Conservation (phyloP, 495 filamentous ascomycete genomes). For the Glonium stellatum region DNA sequence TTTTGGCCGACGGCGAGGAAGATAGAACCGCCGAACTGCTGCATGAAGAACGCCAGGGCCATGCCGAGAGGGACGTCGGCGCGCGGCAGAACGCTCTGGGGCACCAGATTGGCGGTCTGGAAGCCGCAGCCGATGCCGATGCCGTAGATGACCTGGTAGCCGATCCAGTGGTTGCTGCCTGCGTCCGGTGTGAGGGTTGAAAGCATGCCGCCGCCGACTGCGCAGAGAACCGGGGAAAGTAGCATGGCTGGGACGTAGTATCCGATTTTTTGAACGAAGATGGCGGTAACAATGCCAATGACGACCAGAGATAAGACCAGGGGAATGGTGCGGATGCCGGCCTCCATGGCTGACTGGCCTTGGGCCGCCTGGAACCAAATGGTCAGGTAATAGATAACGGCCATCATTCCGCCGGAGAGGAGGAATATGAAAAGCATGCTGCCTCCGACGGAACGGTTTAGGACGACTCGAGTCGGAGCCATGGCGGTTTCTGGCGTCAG, state of each 20-base stretch:
- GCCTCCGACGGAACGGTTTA: constrained; percentile 57
- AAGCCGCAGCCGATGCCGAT: constrained; percentile 50
- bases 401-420: constrained; percentile 58
- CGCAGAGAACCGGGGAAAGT: constrained; percentile 47
- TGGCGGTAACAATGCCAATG: constrained; percentile 53
- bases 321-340: constrained; percentile 71
- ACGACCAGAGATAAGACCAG: constrained; percentile 59
- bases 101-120: neutral
- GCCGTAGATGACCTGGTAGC: constrained; percentile 66
- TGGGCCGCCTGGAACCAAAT: constrained; percentile 89
- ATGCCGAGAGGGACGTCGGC: constrained; percentile 2
- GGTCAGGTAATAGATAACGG: constrained; percentile 52
- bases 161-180: constrained; percentile 56
- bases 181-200: constrained; percentile 56
- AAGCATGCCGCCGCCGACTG: constrained; percentile 65
- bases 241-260: constrained; percentile 75
- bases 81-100: neutral
- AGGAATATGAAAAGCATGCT: constrained; percentile 48
- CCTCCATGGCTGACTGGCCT: constrained; percentile 55
- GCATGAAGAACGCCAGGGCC: constrained; percentile 1
- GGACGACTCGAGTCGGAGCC: constrained; percentile 64
- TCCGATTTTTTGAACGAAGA: constrained; percentile 52
- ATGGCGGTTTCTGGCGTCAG: constrained; percentile 66
- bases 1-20: constrained; percentile 1
- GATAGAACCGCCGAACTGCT: neutral